These are phyloP conservation scores for Plantago major DNA, from an alignment of 257 asterid genomes.

Conservation along the genomic window DNA sequence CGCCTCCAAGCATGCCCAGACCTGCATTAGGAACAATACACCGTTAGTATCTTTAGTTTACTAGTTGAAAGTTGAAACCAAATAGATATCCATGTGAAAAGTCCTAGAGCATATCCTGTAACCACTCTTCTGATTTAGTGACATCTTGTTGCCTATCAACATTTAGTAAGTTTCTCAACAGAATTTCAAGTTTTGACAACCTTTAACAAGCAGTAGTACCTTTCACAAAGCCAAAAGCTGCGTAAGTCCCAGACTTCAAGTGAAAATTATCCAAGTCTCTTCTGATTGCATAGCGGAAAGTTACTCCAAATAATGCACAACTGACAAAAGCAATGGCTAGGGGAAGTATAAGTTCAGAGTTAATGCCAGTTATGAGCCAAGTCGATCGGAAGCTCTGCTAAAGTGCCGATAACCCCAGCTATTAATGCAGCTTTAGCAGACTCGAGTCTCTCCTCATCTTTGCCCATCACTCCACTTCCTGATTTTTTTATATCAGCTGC, in stretches of 20 bases:
- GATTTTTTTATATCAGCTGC: constrained; percentile 16
- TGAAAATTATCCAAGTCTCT: constrained; percentile 78
- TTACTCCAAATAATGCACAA: constrained; percentile 84
- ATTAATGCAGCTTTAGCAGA: constrained; percentile 75
- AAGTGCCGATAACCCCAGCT: constrained; percentile 66
- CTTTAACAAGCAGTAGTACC: too few relatives aligned
- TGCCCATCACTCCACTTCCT: constrained; percentile 26
- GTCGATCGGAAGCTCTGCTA: constrained; percentile 68
- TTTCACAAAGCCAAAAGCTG: constrained; percentile 81
- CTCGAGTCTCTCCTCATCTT: constrained; percentile 63
- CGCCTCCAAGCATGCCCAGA: constrained; percentile 59
- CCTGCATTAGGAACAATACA: constrained; percentile 44
- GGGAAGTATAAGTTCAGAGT: constrained; percentile 53
- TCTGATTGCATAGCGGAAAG: constrained; percentile 79
- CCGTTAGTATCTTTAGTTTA: too few relatives aligned
- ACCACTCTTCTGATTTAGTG: too few relatives aligned
- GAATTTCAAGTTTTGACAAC: too few relatives aligned
- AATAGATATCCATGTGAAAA: not conserved
- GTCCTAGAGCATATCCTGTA: too few relatives aligned
- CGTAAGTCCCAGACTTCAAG: constrained; percentile 77
- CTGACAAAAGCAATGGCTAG: constrained; percentile 62
- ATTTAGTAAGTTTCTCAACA: too few relatives aligned
- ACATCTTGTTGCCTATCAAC: too few relatives aligned
- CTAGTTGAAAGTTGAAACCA: not conserved
- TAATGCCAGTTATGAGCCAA: constrained; percentile 42